These are phyloP conservation scores for Paecilomyces niveus DNA, from an alignment of 2,329 filamentous ascomycete genomes.

Conservation along the genomic window DNA sequence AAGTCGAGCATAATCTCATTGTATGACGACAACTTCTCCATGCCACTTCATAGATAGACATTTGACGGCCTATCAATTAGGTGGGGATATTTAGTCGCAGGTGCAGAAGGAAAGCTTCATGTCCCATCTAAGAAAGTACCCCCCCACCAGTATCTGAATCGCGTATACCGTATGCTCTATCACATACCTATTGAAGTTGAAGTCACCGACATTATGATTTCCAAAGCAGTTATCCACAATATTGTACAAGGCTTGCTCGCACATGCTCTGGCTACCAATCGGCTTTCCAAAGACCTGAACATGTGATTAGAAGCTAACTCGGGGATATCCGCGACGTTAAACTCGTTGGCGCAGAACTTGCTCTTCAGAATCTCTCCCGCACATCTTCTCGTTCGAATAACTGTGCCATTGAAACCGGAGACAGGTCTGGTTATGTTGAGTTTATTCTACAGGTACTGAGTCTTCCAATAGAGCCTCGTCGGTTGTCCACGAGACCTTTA, in stretches of 20 bases:
- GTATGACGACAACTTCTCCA: no score
- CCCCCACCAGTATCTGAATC: neutral
- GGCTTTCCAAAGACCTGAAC: neutral
- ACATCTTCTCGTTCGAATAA: no score
- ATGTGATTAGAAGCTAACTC: neutral
- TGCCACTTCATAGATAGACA: no score
- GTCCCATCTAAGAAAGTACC: neutral
- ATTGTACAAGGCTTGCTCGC: neutral
- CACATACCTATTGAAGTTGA: neutral
- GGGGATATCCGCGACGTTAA: neutral
- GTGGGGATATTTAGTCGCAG: neutral
- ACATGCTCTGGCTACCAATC: neutral
- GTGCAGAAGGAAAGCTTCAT: neutral
- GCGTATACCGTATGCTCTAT: neutral
- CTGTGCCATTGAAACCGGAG: no score
- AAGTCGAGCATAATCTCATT: neutral
- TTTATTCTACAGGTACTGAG: no score
- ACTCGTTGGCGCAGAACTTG: neutral
- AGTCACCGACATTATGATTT: neutral
- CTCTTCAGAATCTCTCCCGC: neutral
- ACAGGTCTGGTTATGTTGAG: no score
- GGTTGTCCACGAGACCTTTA: no score
- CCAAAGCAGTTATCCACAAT: neutral
- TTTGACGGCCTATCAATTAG: neutral
- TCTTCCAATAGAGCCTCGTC: no score